These are phyloP conservation scores for Calendula officinalis DNA, from an alignment of 129 eudicot genomes.

Conservation along the genomic window DNA sequence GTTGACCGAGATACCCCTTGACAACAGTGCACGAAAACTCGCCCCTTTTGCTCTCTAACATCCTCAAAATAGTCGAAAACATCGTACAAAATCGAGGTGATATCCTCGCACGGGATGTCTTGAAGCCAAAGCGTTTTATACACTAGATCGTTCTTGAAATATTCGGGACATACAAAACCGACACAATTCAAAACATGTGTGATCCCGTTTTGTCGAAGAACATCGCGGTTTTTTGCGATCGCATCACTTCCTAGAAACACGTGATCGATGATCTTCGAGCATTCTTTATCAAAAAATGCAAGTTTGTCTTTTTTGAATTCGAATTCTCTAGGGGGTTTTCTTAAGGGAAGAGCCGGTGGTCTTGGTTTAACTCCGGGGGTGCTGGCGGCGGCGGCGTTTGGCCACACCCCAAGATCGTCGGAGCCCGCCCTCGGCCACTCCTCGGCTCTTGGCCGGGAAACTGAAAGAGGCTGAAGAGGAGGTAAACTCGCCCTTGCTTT, in stretches of 20 bases:
- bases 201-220: conserved; percentile 65
- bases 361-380: conserved; percentile 66
- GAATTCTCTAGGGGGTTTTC: conserved; percentile 54
- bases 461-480: conserved; percentile 85
- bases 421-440: conserved; percentile 97
- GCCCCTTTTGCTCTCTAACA: conserved; percentile 74
- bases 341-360: conserved; percentile 31
- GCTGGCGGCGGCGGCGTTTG: conserved; percentile 40
- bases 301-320: conserved; percentile 78
- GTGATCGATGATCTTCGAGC: conserved; percentile 73
- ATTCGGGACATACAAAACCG: conserved; percentile 91
- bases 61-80: conserved; percentile 96
- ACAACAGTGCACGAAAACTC: conserved; percentile 89
- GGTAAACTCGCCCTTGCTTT: conserved; percentile 78
- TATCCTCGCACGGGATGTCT: conserved; percentile 94
- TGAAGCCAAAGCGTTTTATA: conserved; percentile 95
- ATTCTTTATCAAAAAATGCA: conserved; percentile 81
- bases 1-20: conserved; percentile 96
- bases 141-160: conserved; percentile 79
- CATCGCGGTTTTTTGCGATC: conserved; percentile 71
- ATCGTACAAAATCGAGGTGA: conserved; percentile 88
- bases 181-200: conserved; percentile 96
- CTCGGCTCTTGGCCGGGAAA: conserved; percentile 60
- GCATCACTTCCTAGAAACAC: conserved; percentile 86
- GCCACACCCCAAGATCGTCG: conserved; percentile 95